Base-by-base conservation (phyloP, 1,284 basidiomycete species). In the Ustilago trichophora region DNA sequence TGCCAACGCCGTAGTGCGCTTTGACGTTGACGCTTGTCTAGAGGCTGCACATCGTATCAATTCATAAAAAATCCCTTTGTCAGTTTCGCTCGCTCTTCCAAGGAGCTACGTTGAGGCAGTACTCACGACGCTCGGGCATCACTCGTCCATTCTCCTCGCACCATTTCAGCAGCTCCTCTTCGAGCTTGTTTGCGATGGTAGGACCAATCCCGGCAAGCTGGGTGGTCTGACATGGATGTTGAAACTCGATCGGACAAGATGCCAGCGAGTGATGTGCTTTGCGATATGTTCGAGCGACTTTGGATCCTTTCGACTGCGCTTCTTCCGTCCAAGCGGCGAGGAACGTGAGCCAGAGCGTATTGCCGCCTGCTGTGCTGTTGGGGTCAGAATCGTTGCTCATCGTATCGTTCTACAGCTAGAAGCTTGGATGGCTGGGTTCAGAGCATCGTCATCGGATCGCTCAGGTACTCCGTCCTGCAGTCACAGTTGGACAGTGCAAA, bases 211-310 rank as follows among this genome's bases (percentile, higher is more conserved):
- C 77, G 1, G 51, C 44, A 3, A 79, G 64, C 36, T 64, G 56
- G 2, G 73, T 71, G 3, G 72, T 72, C 49, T 79, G 72, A 25
- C 64, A 71, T 3, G 77, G 77, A 45, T 77, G 75, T 36, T 53
- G 48, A 24, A 77, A 68, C 16, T 67, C 49, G 33, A 73, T 68
- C 18, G 69, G 60, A 47, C 62, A 60, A 1, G 65, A 57, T n/a
- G 57, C 50, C 0, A 78, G 62, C 4, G 74, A 72, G 12, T 64
- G 62, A 21, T 75, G 58, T 1, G 77, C 77, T 43, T 73, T 76
- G 10, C 55, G 46, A 38, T 72, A 78, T 0, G 72, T 74, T 9
- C 62, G 50, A 0, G 70, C 70, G 6, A 72, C 62, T 43, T 72
- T 76, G 36, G 67, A 62, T 0, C 76, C 75, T 24, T 62, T 67